phyloP scores from a whole-genome alignment of 108 stramenopile species.

The Mediolabrus comicus region DNA sequence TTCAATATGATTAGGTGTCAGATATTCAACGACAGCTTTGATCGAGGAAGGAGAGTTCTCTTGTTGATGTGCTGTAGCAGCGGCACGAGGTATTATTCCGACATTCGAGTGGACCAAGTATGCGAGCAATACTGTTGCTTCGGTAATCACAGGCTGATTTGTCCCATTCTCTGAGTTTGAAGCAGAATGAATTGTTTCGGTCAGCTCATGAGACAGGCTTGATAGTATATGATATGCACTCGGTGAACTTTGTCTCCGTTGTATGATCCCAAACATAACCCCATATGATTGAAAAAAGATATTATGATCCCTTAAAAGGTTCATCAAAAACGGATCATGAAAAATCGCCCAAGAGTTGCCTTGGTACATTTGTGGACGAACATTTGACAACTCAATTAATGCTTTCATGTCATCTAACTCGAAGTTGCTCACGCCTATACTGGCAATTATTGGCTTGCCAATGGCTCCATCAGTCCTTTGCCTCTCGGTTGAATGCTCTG shows the following conservation, averaged over 20 bases:
- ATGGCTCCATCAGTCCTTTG: not conserved
- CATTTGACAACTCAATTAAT: conserved; percentile 35
- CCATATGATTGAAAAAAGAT: conserved; percentile 73
- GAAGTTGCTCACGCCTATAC: conserved; percentile 89
- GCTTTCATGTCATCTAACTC: conserved; percentile 64
- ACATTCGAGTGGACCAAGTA: conserved; percentile 17
- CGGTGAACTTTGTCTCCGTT: conserved; percentile 23
- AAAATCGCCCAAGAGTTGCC: conserved; percentile 73
- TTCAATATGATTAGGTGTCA: conserved; percentile 34
- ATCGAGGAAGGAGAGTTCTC: conserved; percentile 50
- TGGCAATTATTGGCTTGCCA: conserved; percentile 41
- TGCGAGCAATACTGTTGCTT: conserved; percentile 37
- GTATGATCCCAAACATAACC: conserved; percentile 62
- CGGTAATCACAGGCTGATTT: conserved; percentile 2
- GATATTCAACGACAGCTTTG: conserved; percentile 29
- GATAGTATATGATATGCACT: conserved; percentile 28
- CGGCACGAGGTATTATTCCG: conserved; percentile 35
- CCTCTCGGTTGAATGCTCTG: conserved; percentile 6
- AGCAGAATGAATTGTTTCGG: not conserved
- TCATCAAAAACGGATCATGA: conserved; percentile 65
- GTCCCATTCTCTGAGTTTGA: not conserved
- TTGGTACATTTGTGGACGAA: conserved; percentile 71
- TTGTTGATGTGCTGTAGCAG: conserved; percentile 21
- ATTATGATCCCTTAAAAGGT: conserved; percentile 47
- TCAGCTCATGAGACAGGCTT: conserved; percentile 13